Evolutionary conservation across 331 rosid species (phyloP), one percentile per base, ranked within the genome.

Genomic region (Quercus lobata): DNA sequence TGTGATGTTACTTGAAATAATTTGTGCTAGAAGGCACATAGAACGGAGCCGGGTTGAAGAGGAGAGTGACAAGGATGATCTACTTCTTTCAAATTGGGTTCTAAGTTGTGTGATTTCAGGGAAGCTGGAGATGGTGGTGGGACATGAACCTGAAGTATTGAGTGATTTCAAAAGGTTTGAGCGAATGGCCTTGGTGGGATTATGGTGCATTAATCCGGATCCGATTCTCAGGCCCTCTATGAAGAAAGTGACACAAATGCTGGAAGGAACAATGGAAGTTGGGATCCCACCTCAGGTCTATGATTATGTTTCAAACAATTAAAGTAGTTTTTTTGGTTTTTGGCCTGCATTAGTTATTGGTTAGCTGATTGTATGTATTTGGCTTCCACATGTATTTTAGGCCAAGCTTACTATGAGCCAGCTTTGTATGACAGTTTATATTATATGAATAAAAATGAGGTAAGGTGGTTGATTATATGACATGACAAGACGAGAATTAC

Each of bases 111-210:
- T 72, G 44, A 21, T 72, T 5, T 16, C 44, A 6, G 82, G 35
- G 71, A 57, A 82, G 41, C 76, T 82, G 35, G 83, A 81, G 81
- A 16, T 21, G 7, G 68, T 75, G 35, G 84, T 79, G 56, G 77
- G 57, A n/a, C 77, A 75, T 71, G 86, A 85, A 54, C 72, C 76
- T 6, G 74, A 85, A 41, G 83, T 71, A 44, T 60, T 78, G n/a
- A 72, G 73, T 56, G 84, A 85, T 71, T 78, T 85, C 57, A 65
- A 72, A 58, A 85, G 79, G 84, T 82, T 85, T 71, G 88, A 85
- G 76, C 53, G 79, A 83, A 74, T 83, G 61, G 69, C 60, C 41
- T 34, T 85, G 71, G 79, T 85, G 79, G 86, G 86, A 56, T 54
- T 82, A 11, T 85, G 86, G 86, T 82, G 84, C 73, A 46, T 85